phyloP scores from a whole-genome alignment of 2,329 filamentous ascomycete genomes.

The Paracoccidioides brasiliensis region DNA sequence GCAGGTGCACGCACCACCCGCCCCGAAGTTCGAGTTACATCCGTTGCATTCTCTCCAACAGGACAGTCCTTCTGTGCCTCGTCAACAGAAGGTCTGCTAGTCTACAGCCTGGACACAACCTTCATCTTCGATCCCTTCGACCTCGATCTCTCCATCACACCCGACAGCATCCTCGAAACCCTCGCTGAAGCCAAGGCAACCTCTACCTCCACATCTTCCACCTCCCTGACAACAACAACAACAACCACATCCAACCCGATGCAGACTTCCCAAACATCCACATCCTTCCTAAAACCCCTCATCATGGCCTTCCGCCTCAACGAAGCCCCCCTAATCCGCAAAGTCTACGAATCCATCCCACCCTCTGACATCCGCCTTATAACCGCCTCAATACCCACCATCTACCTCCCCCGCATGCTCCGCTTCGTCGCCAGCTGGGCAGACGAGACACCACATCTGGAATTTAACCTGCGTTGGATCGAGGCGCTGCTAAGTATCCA shows the following conservation, averaged over 20 bases:
- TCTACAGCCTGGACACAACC: constrained; percentile 79
- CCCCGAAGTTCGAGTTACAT: constrained; percentile 72
- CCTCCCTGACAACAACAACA: constrained; percentile 30
- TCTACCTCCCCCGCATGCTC: constrained; percentile 75
- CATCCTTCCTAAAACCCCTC: constrained; percentile 66
- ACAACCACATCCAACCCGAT: constrained; percentile 38
- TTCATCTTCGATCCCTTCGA: constrained; percentile 93
- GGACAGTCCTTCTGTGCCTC: constrained; percentile 88
- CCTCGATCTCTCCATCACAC: constrained; percentile 85
- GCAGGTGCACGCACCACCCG: constrained; percentile 62
- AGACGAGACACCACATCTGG: constrained; percentile 82
- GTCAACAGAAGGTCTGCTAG: constrained; percentile 82
- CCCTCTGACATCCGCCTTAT: constrained; percentile 61
- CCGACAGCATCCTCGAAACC: constrained; percentile 67
- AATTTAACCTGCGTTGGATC: constrained; percentile 91
- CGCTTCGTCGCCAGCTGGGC: constrained; percentile 79
- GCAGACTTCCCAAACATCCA: constrained; percentile 16
- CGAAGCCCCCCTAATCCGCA: constrained; percentile 65
- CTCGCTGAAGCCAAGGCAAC: constrained; percentile 37
- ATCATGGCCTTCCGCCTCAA: constrained; percentile 97
- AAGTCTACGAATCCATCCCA: constrained; percentile 75
- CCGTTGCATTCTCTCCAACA: constrained; percentile 76
- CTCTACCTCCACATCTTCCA: neutral
- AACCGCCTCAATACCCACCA: constrained; percentile 62
- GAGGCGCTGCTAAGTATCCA: constrained; percentile 68